Conservation (phyloP, 768 basidiomycete species). For the Suillus hirtellus region DNA sequence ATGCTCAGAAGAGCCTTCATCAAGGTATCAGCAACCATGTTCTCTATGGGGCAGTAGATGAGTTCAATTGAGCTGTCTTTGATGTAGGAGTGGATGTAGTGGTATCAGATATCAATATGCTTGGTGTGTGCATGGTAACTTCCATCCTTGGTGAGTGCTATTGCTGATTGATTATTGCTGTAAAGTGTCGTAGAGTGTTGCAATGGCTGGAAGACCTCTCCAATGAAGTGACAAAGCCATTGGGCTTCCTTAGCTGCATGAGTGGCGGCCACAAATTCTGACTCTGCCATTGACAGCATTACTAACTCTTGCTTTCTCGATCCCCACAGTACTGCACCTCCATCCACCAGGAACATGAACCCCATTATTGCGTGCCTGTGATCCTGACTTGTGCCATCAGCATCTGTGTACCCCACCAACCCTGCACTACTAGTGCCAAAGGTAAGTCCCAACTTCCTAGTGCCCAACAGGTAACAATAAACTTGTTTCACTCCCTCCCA, state of each 20-base stretch:
- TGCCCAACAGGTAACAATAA: conserved; percentile 13
- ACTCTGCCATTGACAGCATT: neutral
- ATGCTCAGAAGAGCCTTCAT: conserved; percentile 5
- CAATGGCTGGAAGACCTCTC: neutral
- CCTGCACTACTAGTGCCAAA: neutral
- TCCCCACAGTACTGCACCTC: neutral
- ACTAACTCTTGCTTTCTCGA: neutral
- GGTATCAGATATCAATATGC: conserved; percentile 44
- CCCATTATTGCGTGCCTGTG: neutral
- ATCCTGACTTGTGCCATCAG: neutral
- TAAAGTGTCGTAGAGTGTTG: conserved; percentile 17
- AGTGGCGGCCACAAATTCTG: neutral
- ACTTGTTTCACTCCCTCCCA: conserved; percentile 25
- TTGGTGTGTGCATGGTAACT: conserved; percentile 39
- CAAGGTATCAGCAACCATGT: conserved; percentile 23
- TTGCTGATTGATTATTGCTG: conserved; percentile 40
- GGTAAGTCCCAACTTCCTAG: neutral
- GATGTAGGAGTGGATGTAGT: conserved; percentile 31
- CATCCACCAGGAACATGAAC: neutral
- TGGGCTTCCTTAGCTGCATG: neutral
- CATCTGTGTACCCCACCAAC: neutral
- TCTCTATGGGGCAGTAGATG: conserved; percentile 10
- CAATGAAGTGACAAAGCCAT: neutral
- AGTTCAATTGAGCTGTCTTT: neutral
- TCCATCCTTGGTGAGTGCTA: conserved; percentile 36